These are phyloP conservation scores for Fomitopsis betulina DNA, from an alignment of 1,284 basidiomycete species.

Conservation along the genomic window DNA sequence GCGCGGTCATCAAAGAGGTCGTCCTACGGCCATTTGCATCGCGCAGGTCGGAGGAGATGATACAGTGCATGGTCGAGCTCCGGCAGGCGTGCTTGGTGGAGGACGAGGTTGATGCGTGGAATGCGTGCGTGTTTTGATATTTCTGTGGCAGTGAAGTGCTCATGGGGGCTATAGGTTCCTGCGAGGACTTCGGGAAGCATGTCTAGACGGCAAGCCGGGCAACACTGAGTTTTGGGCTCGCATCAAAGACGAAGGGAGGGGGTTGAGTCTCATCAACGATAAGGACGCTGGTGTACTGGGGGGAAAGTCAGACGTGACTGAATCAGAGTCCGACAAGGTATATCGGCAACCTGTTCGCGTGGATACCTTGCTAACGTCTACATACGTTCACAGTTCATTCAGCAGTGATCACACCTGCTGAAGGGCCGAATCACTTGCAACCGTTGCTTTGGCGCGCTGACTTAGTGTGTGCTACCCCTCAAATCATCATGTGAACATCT, in stretches of 20 bases:
- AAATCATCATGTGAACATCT: no score
- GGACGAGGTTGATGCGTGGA: conserved; percentile 78
- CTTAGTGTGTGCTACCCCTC: no score
- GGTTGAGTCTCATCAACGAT: conserved; percentile 58
- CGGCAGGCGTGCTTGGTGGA: conserved; percentile 67
- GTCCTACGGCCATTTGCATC: conserved; percentile 65
- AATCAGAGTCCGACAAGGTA: conserved; percentile 27
- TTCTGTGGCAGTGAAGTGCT: not conserved
- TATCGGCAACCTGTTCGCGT: not conserved
- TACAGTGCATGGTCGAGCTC: conserved; percentile 68
- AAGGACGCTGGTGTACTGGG: conserved; percentile 55
- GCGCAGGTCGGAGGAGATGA: conserved; percentile 60
- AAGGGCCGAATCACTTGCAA: no score
- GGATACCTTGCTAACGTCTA: not conserved
- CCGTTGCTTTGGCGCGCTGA: no score
- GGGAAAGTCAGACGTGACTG: conserved; percentile 49
- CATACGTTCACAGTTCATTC: conserved; percentile 1
- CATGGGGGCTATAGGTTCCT: conserved; percentile 45
- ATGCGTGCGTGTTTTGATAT: conserved; percentile 42
- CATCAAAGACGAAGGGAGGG: conserved; percentile 45
- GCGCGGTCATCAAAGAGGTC: conserved; percentile 65
- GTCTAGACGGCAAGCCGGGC: conserved; percentile 44
- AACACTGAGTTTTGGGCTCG: conserved; percentile 63
- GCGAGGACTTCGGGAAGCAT: conserved; percentile 49
- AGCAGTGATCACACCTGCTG: not conserved